phyloP scores from a whole-genome alignment of 2,329 filamentous ascomycete genomes.

The Xylariaceae sp. region DNA sequence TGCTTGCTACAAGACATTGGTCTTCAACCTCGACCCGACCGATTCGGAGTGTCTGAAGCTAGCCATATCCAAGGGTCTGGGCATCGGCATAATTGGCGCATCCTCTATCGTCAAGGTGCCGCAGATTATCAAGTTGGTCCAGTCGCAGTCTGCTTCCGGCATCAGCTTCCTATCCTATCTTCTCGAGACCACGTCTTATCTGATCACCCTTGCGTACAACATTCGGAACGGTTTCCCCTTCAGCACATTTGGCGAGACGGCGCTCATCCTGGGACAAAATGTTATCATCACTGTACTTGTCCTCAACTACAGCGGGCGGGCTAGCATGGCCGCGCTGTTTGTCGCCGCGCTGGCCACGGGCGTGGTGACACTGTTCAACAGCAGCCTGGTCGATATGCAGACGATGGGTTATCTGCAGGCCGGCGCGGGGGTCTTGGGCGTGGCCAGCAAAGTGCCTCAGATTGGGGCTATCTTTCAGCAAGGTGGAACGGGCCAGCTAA shows the following conservation, averaged over 20 bases:
- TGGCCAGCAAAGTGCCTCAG: conserved; percentile 91
- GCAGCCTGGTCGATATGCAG: conserved; percentile 60
- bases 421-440: conserved; percentile 74
- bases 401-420: conserved; percentile 74
- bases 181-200: conserved; percentile 82
- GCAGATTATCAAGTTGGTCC: conserved; percentile 88
- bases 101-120: conserved; percentile 93
- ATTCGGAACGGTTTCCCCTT: conserved; percentile 88
- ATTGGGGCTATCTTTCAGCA: conserved; percentile 81
- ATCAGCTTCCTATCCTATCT: conserved; percentile 88
- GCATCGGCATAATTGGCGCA: conserved; percentile 87
- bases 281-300: conserved; percentile 84
- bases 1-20: conserved; percentile 77
- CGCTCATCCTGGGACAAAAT: conserved; percentile 88
- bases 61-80: conserved; percentile 85
- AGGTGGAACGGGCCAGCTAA: conserved; percentile 90
- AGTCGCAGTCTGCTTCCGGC: conserved; percentile 74
- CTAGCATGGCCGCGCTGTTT: conserved; percentile 67
- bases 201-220: conserved; percentile 91
- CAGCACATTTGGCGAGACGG: conserved; percentile 94
- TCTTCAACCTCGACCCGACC: conserved; percentile 78
- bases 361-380: conserved; percentile 66
- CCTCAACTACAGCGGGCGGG: conserved; percentile 72
- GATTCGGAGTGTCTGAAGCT: conserved; percentile 80
- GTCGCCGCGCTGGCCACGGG: conserved; percentile 70